Conservation (phyloP, 352 stramenopile species). For the Globisporangium nodosum region DNA sequence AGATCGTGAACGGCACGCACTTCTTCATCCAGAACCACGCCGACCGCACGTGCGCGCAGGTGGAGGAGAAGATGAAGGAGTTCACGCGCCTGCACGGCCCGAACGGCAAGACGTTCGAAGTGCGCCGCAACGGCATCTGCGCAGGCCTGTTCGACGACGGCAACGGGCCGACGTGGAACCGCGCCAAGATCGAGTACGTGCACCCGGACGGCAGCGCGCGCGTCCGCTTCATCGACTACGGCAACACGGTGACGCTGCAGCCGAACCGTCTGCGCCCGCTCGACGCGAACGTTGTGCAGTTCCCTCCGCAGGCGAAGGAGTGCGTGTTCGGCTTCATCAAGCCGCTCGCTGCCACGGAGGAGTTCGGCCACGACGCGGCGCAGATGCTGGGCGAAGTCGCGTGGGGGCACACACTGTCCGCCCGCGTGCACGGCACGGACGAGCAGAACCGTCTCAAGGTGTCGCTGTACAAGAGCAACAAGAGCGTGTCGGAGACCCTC, state of each 20-base stretch:
- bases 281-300: constrained; percentile 83
- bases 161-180: constrained; percentile 91
- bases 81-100: constrained; percentile 89
- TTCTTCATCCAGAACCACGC: constrained; percentile 93
- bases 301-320: constrained; percentile 87
- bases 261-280: constrained; percentile 87
- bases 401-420: constrained; percentile 90
- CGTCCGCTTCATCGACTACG: constrained; percentile 96
- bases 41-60: constrained; percentile 81
- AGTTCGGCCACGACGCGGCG: constrained; percentile 92
- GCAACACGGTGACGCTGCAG: constrained; percentile 87
- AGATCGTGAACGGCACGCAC: constrained; percentile 91
- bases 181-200: constrained; percentile 87
- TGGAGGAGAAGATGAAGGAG: constrained; percentile 93
- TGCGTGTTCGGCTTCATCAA: constrained; percentile 87
- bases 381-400: constrained; percentile 86
- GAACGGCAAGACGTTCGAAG: constrained; percentile 86
- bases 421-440: constrained; percentile 61
- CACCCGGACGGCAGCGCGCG: constrained; percentile 52
- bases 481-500: constrained; percentile 88
- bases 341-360: constrained; percentile 71
- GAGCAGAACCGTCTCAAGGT: constrained; percentile 61
- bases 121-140: constrained; percentile 87
- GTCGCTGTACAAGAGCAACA: constrained; percentile 75
- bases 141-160: constrained; percentile 96